A percentile compares a stretch with the other conserved stretches of the same genome.
These are phyloP conservation scores for Alternaria solani DNA, from an alignment of 2,329 filamentous ascomycete species.

Conservation along the genomic window DNA sequence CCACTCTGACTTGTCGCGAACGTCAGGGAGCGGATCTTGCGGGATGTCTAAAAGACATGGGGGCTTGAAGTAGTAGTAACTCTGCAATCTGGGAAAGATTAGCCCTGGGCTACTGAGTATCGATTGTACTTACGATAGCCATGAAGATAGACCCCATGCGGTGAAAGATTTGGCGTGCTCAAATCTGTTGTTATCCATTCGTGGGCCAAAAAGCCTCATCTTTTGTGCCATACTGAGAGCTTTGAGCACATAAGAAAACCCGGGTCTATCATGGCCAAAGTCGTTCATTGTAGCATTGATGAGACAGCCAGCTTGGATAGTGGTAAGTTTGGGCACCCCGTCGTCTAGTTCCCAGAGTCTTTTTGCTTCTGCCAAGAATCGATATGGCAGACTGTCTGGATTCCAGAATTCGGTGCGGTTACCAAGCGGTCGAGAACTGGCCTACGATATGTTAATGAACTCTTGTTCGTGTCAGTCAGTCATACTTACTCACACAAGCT, in stretches of 20 bases:
- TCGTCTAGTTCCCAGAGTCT: slow-evolving; percentile 29
- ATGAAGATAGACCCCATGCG: slow-evolving; percentile 17
- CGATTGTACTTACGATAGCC: slow-evolving; percentile 8
- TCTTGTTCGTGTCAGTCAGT: not conserved
- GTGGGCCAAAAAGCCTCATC: slow-evolving; percentile 18
- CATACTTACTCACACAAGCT: slow-evolving; percentile 26
- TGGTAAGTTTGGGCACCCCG: slow-evolving; percentile 15
- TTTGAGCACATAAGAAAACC: slow-evolving; percentile 14
- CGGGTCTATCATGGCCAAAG: slow-evolving; percentile 15
- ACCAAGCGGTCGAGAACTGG: slow-evolving; percentile 8
- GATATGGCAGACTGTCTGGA: slow-evolving; percentile 23
- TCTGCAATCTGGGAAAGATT: slow-evolving; percentile 2
- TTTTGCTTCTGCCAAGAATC: slow-evolving; percentile 32
- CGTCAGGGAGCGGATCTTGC: slow-evolving; percentile 19
- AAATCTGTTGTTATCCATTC: slow-evolving; percentile 1
- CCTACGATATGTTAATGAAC: slow-evolving; percentile 13
- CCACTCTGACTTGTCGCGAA: slow-evolving; percentile 17
- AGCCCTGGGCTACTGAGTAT: not conserved
- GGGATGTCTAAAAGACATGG: slow-evolving; percentile 13
- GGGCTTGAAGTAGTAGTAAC: slow-evolving; percentile 20
- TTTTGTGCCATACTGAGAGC: slow-evolving; percentile 24
- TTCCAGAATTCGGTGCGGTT: slow-evolving; percentile 23
- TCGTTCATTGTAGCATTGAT: slow-evolving; percentile 21
- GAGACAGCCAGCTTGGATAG: slow-evolving; percentile 23
- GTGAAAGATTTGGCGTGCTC: slow-evolving; percentile 18